Conservation (phyloP, 164 flowering plant species). For the Santalum album region DNA sequence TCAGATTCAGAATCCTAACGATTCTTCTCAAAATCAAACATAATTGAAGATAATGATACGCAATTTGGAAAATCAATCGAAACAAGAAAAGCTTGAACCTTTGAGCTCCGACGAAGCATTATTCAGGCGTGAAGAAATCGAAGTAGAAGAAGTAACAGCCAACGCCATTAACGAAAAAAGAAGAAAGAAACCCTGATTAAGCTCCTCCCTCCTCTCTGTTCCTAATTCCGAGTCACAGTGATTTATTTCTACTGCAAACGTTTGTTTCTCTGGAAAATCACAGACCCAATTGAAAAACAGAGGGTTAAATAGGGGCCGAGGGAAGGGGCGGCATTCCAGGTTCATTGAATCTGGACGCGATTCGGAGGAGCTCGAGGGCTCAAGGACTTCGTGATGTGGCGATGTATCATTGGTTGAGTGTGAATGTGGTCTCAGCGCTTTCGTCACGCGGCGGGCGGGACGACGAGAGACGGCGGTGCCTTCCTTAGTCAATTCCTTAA, state of each 20-base stretch:
- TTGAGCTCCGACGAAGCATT: conserved; percentile 20
- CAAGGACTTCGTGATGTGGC: conserved; percentile 19
- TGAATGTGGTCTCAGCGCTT: too few species aligned
- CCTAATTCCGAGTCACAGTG: too few species aligned
- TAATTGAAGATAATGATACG: background rate
- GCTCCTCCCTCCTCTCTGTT: background rate
- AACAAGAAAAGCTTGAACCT: conserved; percentile 20
- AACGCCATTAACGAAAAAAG: conserved; percentile 50
- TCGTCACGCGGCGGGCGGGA: too few species aligned
- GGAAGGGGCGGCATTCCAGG: conserved; percentile 11
- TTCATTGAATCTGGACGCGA: conserved; percentile 82
- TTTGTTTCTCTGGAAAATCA: background rate
- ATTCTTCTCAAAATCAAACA: background rate
- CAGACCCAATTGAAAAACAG: background rate
- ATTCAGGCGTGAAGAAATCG: conserved; percentile 20
- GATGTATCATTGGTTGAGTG: background rate
- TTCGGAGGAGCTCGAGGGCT: conserved; percentile 1
- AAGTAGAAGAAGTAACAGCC: conserved; percentile 31
- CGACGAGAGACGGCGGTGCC: too few species aligned
- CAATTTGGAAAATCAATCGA: background rate
- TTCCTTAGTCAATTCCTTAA: too few species aligned
- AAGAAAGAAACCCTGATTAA: background rate
- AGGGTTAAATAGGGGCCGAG: conserved; percentile 10
- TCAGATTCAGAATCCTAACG: background rate
- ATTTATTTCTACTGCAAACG: too few species aligned